phyloP scores from a whole-genome alignment of 495 filamentous ascomycete species.

The Chaetomium tenue region DNA sequence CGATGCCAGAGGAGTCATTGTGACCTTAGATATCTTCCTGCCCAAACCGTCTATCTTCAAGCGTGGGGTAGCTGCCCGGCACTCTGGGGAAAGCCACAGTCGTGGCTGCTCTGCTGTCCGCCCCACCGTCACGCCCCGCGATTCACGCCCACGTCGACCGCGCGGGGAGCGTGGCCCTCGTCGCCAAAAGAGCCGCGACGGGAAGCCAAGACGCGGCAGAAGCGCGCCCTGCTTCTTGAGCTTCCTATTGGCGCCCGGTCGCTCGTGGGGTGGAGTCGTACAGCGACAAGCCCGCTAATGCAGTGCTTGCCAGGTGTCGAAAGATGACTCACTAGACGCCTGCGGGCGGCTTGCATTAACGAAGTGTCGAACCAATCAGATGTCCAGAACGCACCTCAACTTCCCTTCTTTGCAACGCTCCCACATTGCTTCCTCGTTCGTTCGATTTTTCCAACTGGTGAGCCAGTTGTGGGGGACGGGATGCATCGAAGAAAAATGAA shows the following conservation, averaged over 20 bases:
- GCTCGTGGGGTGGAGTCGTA: slow-evolving; percentile 17
- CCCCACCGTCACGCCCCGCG: background rate
- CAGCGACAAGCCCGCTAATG: slow-evolving; percentile 23
- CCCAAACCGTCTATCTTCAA: no score
- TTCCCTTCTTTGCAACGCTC: slow-evolving; percentile 29
- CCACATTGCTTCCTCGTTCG: slow-evolving; percentile 22
- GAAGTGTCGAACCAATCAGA: slow-evolving; percentile 28
- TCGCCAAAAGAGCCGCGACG: slow-evolving; percentile 24
- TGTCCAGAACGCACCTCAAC: slow-evolving; percentile 20
- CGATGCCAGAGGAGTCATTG: background rate
- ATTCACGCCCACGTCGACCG: slow-evolving; percentile 14
- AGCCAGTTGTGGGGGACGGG: slow-evolving; percentile 21
- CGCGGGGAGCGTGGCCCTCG: slow-evolving; percentile 14
- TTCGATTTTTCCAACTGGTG: slow-evolving; percentile 13
- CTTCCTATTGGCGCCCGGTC: slow-evolving; percentile 24
- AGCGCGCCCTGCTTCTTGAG: slow-evolving; percentile 6
- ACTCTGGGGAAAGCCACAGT: slow-evolving; percentile 22
- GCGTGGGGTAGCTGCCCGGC: no score
- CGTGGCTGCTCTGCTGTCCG: slow-evolving; percentile 19
- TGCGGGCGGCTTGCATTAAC: slow-evolving; percentile 31
- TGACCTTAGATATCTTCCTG: background rate
- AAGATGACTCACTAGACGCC: slow-evolving; percentile 38
- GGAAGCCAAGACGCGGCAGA: slow-evolving; percentile 13
- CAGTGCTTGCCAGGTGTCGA: slow-evolving; percentile 33
- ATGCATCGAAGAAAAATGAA: slow-evolving; percentile 10